Percentiles rank a stretch among this genome's conserved stretches.
These are phyloP conservation scores for Pseudevernia furfuracea DNA, from an alignment of 495 filamentous ascomycete genomes.

Conservation along the genomic window DNA sequence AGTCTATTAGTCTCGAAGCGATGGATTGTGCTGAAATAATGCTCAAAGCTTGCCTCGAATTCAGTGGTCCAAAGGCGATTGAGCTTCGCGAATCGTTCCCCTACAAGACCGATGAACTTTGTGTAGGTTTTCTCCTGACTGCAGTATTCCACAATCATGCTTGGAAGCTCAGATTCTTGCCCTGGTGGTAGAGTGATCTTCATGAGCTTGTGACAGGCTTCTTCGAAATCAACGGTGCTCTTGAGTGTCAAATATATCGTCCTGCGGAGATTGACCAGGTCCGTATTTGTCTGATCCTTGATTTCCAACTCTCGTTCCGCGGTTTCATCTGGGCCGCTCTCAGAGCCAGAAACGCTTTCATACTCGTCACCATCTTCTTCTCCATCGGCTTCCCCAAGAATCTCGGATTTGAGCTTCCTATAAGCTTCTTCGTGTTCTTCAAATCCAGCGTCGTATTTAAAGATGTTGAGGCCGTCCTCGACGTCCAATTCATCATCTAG, in stretches of 20 bases:
- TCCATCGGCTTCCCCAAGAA: constrained; percentile 75
- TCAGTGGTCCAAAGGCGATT: constrained; percentile 91
- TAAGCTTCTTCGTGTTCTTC: constrained; percentile 89
- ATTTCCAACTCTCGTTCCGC: constrained; percentile 77
- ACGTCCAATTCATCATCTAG: constrained; percentile 76
- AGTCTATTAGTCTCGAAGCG: constrained; percentile 90
- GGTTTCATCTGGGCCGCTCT: constrained; percentile 65
- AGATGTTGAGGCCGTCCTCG: constrained; percentile 83
- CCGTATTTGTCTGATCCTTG: constrained; percentile 93
- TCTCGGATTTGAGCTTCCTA: constrained; percentile 81
- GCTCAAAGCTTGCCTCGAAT: constrained; percentile 79
- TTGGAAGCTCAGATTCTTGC: constrained; percentile 80
- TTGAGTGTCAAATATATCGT: constrained; percentile 98
- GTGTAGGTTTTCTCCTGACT: constrained; percentile 92
- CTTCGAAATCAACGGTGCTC: constrained; percentile 89
- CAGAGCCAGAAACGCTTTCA: constrained; percentile 63
- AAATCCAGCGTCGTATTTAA: constrained; percentile 87
- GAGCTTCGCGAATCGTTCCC: constrained; percentile 89
- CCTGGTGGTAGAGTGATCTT: constrained; percentile 84
- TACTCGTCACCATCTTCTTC: constrained; percentile 61
- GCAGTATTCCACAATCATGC: constrained; percentile 95
- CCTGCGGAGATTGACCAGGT: constrained; percentile 84
- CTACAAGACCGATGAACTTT: constrained; percentile 92
- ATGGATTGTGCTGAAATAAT: constrained; percentile 96
- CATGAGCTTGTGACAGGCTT: constrained; percentile 91